Conservation (phyloP, 2,329 filamentous ascomycete species). For the Colletotrichum melonis region DNA sequence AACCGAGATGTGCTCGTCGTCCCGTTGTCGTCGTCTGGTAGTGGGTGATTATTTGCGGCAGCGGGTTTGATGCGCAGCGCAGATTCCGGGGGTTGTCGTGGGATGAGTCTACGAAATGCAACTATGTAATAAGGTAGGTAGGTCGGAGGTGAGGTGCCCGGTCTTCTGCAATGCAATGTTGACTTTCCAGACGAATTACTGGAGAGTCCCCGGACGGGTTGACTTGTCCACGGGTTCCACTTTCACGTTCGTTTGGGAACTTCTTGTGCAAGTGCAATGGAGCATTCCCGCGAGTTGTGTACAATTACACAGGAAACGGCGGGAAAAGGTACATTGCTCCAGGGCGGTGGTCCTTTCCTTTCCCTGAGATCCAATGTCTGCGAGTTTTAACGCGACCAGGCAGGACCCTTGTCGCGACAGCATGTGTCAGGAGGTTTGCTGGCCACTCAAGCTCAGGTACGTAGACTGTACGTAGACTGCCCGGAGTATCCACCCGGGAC, state of each 20-base stretch:
- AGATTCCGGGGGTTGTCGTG: constrained; percentile 9
- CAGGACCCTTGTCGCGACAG: constrained; percentile 47
- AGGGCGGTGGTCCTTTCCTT: not conserved
- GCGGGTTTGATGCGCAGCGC: constrained; percentile 17
- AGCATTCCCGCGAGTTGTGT: not conserved
- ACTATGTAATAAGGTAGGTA: not conserved
- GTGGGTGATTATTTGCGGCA: constrained; percentile 13
- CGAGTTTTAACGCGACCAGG: constrained; percentile 36
- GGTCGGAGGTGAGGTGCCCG: not conserved
- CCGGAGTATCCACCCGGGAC: constrained; percentile 10
- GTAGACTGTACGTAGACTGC: not conserved
- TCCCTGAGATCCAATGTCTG: not conserved
- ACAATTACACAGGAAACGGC: constrained; percentile 14
- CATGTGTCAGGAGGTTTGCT: constrained; percentile 46
- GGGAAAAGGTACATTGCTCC: constrained; percentile 4
- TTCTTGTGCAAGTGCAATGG: not conserved
- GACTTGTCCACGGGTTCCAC: constrained; percentile 26
- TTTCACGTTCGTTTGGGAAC: constrained; percentile 10
- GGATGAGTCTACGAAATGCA: not conserved
- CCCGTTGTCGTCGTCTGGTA: constrained; percentile 8
- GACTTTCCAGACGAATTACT: constrained; percentile 27
- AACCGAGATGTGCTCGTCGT: constrained; percentile 4
- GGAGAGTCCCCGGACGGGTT: constrained; percentile 12
- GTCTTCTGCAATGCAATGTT: constrained; percentile 18
- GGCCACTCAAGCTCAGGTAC: constrained; percentile 30